Evolutionary conservation across 1,284 basidiomycete species (phyloP).

Genomic region (Volvariella surrecta): DNA sequence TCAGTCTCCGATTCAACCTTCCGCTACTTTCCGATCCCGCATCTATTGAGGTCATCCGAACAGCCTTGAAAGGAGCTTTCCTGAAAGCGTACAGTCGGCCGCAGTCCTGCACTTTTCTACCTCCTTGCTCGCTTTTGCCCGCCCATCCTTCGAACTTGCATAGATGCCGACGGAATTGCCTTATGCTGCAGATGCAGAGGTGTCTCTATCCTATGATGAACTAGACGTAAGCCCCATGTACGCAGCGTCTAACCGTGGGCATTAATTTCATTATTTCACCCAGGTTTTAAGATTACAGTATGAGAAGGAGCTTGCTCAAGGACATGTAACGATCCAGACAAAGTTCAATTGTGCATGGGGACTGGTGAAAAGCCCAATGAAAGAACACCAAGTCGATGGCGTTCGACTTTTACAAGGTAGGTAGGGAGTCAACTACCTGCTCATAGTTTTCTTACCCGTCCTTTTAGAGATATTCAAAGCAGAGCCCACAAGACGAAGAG

Average conservation of each 20-base stretch:
- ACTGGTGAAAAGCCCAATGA: conserved; percentile 80
- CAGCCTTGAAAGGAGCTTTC: too few species aligned
- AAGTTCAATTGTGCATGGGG: conserved; percentile 99
- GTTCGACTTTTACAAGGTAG: conserved; percentile 87
- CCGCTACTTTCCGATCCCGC: conserved; percentile 1
- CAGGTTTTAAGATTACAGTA: conserved; percentile 85
- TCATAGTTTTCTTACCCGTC: background rate
- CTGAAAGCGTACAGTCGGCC: conserved; percentile 17
- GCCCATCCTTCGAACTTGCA: background rate
- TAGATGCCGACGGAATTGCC: conserved; percentile 80
- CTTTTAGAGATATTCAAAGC: conserved; percentile 85
- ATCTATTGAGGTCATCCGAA: background rate
- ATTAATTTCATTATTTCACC: conserved; percentile 6
- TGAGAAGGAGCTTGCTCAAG: conserved; percentile 77
- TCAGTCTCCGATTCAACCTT: conserved; percentile 14
- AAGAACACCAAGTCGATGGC: conserved; percentile 84
- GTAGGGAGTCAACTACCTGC: conserved; percentile 13
- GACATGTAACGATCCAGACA: conserved; percentile 89
- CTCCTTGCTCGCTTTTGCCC: background rate
- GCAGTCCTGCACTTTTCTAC: conserved; percentile 8
- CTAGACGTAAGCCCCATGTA: conserved; percentile 61
- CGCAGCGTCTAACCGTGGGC: conserved; percentile 7
- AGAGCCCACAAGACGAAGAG: conserved; percentile 82
- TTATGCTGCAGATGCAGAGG: conserved; percentile 92
- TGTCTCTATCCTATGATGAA: conserved; percentile 84